Evolutionary conservation across 2,329 filamentous ascomycete genomes (phyloP), one percentile per base, ranked within the genome.

Genomic region (Aspergillus sergii): DNA sequence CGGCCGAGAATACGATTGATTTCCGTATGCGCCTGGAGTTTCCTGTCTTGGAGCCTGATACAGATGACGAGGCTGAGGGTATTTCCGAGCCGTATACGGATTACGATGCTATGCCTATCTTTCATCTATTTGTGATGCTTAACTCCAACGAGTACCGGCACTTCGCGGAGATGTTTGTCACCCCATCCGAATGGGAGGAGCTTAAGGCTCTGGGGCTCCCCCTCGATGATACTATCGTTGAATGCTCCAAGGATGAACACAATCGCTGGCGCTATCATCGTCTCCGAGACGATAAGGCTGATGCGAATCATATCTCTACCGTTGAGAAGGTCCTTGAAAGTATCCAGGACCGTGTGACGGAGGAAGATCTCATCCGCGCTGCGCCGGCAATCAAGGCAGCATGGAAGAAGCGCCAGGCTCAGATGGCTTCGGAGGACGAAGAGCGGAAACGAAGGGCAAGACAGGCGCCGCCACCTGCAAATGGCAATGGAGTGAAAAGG

Each of bases 1-100:
- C 93, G 4, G 85, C 92, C 68, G 95, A 99, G 77, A 99, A 99
- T 81, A 96, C 93, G 0, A 88, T 99, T 69, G 95, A 99, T 76
- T 97, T 97, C 77, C 87, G 91, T 48, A 85, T 98, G 71, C 87
- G 86, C 58, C 85, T 99, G 50, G 83, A 86, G 14, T 98, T 97
- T 72, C 91, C 91, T 0, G 74, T 83, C 0, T 82, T 90, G n/a
- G 85, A 91, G 63, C 90, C 90, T 1, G 86, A 90, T 71, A 85
- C 87, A 16, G 79, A 83, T 19, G 91, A 95, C 70, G 86, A 87
- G 53, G 86, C 87, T 39, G 89, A 91, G 21, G 89, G 89, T 21
- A 78, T 86, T 41, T 85, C 84, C 0, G 83, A 87, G 50, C 83
- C 88, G 0, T 91, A 88, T 69, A 74, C 85, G 56, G 93, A 98